These are phyloP conservation scores for Podospora bellae-mahoneyi DNA, from an alignment of 495 filamentous ascomycete genomes.

Conservation along the genomic window DNA sequence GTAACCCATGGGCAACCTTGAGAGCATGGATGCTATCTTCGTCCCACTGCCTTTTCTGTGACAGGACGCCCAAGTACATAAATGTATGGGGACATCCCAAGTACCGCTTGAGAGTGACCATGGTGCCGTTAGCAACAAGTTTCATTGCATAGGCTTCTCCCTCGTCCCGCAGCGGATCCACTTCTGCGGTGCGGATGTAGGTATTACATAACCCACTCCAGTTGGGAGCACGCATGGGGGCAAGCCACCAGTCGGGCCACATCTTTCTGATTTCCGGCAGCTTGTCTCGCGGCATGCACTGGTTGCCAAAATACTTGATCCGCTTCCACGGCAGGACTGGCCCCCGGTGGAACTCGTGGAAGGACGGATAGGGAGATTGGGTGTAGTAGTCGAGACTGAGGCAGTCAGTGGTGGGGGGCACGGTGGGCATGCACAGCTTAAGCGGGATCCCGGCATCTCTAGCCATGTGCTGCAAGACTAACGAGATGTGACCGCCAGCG, in stretches of 20 bases:
- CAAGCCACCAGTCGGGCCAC: slow-evolving; percentile 40
- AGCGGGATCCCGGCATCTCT: slow-evolving; percentile 47
- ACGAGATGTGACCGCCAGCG: slow-evolving; percentile 46
- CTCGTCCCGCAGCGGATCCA: slow-evolving; percentile 52
- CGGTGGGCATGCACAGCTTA: slow-evolving; percentile 40
- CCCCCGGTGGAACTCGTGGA: slow-evolving; percentile 42
- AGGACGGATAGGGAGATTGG: slow-evolving; percentile 47
- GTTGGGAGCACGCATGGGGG: slow-evolving; percentile 41
- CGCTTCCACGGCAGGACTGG: slow-evolving; percentile 49
- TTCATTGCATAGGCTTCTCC: slow-evolving; percentile 50
- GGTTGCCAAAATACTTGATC: slow-evolving; percentile 46
- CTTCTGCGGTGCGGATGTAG: slow-evolving; percentile 47
- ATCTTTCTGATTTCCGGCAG: slow-evolving; percentile 20
- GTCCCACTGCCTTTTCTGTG: slow-evolving; percentile 36
- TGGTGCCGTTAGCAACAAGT: slow-evolving; percentile 44
- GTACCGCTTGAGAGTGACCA: slow-evolving; percentile 48
- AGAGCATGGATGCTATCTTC: slow-evolving; percentile 33
- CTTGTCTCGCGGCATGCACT: slow-evolving; percentile 27
- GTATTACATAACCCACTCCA: slow-evolving; percentile 44
- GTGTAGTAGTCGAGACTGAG: slow-evolving; percentile 38
- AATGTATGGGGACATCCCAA: slow-evolving; percentile 49
- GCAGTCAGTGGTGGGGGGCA: slow-evolving; percentile 41
- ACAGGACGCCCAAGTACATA: slow-evolving; percentile 40
- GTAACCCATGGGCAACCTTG: slow-evolving; percentile 32
- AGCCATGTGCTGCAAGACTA: slow-evolving; percentile 48